Evolutionary conservation across 2,329 filamentous ascomycete genomes (phyloP).

Genomic region (Grosmannia serpens): DNA sequence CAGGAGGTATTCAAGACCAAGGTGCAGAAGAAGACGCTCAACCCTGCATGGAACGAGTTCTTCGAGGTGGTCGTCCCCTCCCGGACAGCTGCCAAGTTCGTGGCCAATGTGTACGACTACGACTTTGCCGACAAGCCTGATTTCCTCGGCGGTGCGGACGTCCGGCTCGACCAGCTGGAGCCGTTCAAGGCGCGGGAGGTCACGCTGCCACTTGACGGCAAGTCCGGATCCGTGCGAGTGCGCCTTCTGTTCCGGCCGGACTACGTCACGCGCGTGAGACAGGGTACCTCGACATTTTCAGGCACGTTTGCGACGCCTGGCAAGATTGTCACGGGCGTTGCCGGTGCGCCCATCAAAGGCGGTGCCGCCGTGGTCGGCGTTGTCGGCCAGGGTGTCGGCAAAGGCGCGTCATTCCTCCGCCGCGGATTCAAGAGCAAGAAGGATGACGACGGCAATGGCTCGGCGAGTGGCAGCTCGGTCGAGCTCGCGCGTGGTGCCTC

Average conservation of each 20-base stretch:
- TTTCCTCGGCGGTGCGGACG: slow-evolving; percentile 64
- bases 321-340: slow-evolving; percentile 71
- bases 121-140: slow-evolving; percentile 95
- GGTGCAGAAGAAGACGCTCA: slow-evolving; percentile 89
- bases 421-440: slow-evolving; percentile 66
- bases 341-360: slow-evolving; percentile 88
- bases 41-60: slow-evolving; percentile 91
- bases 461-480: background rate
- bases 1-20: slow-evolving; percentile 92
- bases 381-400: slow-evolving; percentile 70
- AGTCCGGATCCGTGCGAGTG: slow-evolving; percentile 72
- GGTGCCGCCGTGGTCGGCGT: slow-evolving; percentile 62
- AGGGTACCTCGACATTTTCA: slow-evolving; percentile 86
- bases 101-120: slow-evolving; percentile 81
- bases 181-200: slow-evolving; percentile 75
- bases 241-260: slow-evolving; percentile 86
- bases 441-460: slow-evolving; percentile 34
- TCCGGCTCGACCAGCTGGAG: slow-evolving; percentile 70
- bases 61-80: slow-evolving; percentile 79
- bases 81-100: slow-evolving; percentile 73
- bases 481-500: slow-evolving; percentile 17
- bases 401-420: slow-evolving; percentile 82
- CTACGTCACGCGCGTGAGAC: slow-evolving; percentile 75
- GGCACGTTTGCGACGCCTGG: slow-evolving; percentile 80
- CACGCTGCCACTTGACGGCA: slow-evolving; percentile 68